These are phyloP conservation scores for Chenopodium berlandieri DNA, from an alignment of 148 eudicot species.

Conservation along the genomic window DNA sequence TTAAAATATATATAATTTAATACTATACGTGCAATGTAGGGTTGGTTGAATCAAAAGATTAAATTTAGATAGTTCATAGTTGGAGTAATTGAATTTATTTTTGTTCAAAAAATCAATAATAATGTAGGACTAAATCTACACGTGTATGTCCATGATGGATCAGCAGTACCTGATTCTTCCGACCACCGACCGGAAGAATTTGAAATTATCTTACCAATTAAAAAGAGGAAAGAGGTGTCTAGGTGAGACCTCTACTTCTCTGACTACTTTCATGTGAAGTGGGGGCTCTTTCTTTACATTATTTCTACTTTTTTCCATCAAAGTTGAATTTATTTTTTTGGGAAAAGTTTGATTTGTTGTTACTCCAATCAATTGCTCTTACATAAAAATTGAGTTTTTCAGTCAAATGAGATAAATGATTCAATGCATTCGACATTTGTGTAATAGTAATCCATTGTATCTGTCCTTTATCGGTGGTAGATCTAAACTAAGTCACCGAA, in stretches of 20 bases:
- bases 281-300: background rate
- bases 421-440: background rate
- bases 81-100: too few species aligned
- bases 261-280: conserved; percentile 2
- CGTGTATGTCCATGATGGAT: background rate
- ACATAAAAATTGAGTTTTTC: background rate
- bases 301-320: background rate
- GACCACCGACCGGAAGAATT: conserved; percentile 1
- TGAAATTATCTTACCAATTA: background rate
- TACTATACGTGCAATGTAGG: too few species aligned
- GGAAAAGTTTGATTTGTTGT: background rate
- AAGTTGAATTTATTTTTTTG: background rate
- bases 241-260: background rate
- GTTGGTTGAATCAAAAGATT: too few species aligned
- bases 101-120: background rate
- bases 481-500: background rate
- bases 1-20: too few species aligned
- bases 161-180: background rate
- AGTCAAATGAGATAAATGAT: background rate
- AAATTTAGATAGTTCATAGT: too few species aligned
- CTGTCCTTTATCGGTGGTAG: background rate
- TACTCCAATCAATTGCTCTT: background rate
- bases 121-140: background rate
- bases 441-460: background rate
- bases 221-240: background rate